Percentiles rank a stretch among this genome's conserved stretches.
phyloP scores from a whole-genome alignment of 176 grass and related monocot species.

The Triticum timopheevii region DNA sequence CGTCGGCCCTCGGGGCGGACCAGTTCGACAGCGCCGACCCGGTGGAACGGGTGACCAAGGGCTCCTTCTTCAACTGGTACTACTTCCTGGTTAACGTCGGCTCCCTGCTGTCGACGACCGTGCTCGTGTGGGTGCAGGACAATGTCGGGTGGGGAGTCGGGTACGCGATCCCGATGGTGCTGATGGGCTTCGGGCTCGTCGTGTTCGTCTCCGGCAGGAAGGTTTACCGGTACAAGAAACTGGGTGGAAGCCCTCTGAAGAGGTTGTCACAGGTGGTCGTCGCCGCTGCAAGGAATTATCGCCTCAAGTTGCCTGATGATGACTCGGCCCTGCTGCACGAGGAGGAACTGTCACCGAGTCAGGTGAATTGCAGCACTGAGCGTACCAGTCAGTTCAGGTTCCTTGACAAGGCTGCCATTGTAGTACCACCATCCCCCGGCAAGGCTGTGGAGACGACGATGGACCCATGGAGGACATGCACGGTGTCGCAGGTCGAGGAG shows the following conservation, averaged over 20 bases:
- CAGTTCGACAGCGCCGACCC: not conserved
- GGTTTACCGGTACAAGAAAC: not conserved
- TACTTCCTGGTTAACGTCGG: not conserved
- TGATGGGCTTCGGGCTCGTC: not conserved
- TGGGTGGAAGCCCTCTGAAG: not conserved
- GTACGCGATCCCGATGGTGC: not conserved
- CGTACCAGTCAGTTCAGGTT: too few species aligned
- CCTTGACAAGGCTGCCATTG: too few species aligned
- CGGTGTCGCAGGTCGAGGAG: too few species aligned
- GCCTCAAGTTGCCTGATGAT: not conserved
- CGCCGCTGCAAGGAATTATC: not conserved
- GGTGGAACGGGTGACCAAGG: not conserved
- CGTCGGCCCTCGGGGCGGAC: not conserved
- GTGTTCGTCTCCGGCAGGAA: not conserved
- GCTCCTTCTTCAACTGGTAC: constrained; percentile 20
- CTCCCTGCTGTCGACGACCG: not conserved
- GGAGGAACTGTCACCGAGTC: too few species aligned
- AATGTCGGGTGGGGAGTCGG: not conserved
- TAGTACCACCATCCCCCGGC: too few species aligned
- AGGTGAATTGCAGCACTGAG: too few species aligned
- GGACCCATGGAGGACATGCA: too few species aligned
- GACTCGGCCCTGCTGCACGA: not conserved
- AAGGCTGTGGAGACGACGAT: too few species aligned
- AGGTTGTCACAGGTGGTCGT: not conserved
- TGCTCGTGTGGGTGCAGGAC: constrained; percentile 1